Base-by-base conservation (phyloP, 805 yeast genomes). In the Debaryomyces prosopidis region DNA sequence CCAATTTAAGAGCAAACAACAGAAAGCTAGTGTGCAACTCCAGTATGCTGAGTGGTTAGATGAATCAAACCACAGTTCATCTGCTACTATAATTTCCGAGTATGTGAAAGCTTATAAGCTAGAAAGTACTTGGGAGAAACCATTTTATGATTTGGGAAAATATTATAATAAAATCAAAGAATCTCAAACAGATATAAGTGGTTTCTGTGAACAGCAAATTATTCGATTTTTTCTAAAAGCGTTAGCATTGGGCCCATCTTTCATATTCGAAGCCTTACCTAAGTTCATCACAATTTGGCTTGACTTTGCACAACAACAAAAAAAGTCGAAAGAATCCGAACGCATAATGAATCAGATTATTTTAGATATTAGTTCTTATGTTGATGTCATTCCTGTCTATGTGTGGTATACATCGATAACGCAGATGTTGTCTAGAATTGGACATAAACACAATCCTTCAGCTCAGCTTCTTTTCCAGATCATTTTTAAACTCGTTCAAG, bases 261-360 rank as follows among this genome's bases (percentile, higher is more conserved):
- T 82, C 57, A 77, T 88, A 2, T 82, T 82, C 58, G 97, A 94
- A 64, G 85, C 92, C 0, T 68, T 94, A 16, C 98, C 99, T 0
- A 90, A 89, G 56, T 79, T 89, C n/a, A 77, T 91, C 4, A 89
- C 96, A 0, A 76, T 88, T 7, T 94, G 99, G 99, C 69, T 94
- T 18, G 96, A 91, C 54, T 87, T 85, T 61, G 81, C 77, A 1
- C 74, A 71, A 37, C 52, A 46, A 20, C 47, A 54, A 5, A 47
- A 48, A 9, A 53, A 49, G 14, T 45, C 58, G 4, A 55, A 52
- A 43, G 73, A 68, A 26, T 65, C 69, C 2, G 69, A 67, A 36
- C 42, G 69, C 50, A 48, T 65, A 46, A 63, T 81, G 23, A 65
- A 71, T 2, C 69, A 69, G 32, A 81, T 84, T 16, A 67, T 80